Evolutionary conservation across 106 monocot genomes (phyloP).

Genomic region (Cymbidium sinense): DNA sequence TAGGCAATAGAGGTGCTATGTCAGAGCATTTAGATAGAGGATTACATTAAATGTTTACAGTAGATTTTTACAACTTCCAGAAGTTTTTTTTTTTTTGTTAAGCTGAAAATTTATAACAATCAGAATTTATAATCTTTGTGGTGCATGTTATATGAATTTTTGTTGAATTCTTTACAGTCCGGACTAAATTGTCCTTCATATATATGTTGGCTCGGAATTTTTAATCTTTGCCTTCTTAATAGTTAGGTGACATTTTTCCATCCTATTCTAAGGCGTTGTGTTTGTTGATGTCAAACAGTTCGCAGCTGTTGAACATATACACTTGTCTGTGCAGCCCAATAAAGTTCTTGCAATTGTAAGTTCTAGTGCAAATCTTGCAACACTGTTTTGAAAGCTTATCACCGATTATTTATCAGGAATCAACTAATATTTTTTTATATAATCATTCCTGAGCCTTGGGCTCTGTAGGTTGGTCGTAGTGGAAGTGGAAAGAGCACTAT

Average conservation of each 20-base stretch:
- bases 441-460: constrained; percentile 9
- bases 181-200: neutral
- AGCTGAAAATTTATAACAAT: neutral
- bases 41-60: neutral
- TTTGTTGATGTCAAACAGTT: constrained; percentile 32
- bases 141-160: neutral
- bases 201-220: neutral
- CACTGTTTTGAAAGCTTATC: neutral
- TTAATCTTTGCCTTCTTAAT: neutral
- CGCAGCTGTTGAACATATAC: constrained; percentile 42
- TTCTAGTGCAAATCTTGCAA: constrained; percentile 1
- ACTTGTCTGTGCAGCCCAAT: constrained; percentile 52
- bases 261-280: neutral
- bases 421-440: neutral
- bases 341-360: constrained; percentile 96
- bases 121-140: neutral
- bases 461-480: constrained; percentile 86
- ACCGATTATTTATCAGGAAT: neutral
- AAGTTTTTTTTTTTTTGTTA: neutral
- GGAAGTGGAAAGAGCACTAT: constrained; percentile 98
- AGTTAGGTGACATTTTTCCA: neutral
- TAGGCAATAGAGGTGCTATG: neutral
- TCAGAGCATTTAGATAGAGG: neutral
- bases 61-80: neutral
- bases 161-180: neutral